A percentile compares a stretch with the other conserved stretches of the same genome.
phyloP scores from a whole-genome alignment of 371 early-diverging fungal species.

The Mortierella polycephala region DNA sequence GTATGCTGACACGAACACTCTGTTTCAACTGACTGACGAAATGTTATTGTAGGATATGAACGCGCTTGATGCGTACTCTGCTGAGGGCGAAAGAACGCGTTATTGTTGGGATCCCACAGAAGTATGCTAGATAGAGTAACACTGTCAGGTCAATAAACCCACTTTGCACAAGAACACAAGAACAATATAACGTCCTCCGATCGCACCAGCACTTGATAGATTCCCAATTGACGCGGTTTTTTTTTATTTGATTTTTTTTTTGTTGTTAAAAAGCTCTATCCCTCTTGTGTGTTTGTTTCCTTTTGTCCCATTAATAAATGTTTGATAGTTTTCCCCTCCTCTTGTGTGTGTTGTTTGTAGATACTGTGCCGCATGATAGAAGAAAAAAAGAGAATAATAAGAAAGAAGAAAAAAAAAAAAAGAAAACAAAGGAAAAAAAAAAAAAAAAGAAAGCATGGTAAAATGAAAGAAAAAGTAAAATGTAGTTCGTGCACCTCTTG shows the following conservation, averaged over 20 bases:
- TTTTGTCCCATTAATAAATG: constrained; percentile 24
- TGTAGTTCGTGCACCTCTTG: neutral
- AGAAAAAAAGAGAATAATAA: neutral
- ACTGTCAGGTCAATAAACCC: too few species aligned
- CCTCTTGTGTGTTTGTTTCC: constrained; percentile 10
- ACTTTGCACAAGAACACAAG: neutral
- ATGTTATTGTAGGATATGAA: constrained; percentile 63
- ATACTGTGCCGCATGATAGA: neutral
- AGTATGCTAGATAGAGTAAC: constrained; percentile 11
- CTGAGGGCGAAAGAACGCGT: constrained; percentile 50
- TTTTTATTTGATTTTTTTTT: constrained; percentile 5
- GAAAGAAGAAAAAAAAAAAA: constrained; percentile 2
- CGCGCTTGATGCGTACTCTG: constrained; percentile 60
- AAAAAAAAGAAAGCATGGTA: neutral
- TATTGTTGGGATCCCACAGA: constrained; percentile 82
- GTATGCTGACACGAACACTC: neutral
- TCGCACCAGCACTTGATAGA: neutral
- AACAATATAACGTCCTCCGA: neutral
- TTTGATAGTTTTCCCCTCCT: neutral
- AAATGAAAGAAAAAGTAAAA: neutral
- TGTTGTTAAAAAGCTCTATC: constrained; percentile 7
- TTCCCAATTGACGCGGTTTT: constrained; percentile 3
- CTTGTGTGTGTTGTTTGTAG: constrained; percentile 1
- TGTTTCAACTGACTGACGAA: neutral
- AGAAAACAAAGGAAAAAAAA: constrained; percentile 2